phyloP scores from a whole-genome alignment of 768 basidiomycete genomes.

The Clitopilus passeckerianus region DNA sequence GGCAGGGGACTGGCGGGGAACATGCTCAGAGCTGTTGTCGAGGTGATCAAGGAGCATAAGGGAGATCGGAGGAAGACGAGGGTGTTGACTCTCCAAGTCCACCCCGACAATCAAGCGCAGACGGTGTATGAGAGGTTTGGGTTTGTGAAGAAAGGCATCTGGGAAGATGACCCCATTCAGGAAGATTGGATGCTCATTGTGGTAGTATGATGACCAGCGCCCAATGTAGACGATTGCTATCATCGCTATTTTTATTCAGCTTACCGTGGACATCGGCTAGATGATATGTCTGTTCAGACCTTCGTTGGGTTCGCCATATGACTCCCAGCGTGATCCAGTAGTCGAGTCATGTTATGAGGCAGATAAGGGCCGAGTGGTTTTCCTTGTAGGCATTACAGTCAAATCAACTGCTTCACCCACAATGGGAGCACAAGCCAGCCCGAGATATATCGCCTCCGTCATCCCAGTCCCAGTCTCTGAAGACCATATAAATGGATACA shows the following conservation, averaged over 20 bases:
- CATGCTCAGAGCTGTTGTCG: neutral
- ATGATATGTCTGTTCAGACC: neutral
- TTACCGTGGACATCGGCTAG: too few relatives aligned
- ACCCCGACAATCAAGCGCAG: neutral
- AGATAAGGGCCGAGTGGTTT: too few relatives aligned
- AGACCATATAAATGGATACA: slow-evolving; percentile 14
- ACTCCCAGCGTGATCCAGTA: neutral
- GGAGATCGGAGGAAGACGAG: neutral
- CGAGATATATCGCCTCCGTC: slow-evolving; percentile 4
- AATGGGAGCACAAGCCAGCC: neutral
- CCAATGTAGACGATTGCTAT: neutral
- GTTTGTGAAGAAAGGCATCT: slow-evolving; percentile 5
- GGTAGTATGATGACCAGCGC: neutral
- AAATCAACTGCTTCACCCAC: too few relatives aligned
- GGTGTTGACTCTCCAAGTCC: neutral
- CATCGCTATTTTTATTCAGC: neutral
- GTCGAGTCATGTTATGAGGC: neutral
- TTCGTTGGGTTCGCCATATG: neutral
- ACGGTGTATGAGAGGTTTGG: neutral
- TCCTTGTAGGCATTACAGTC: too few relatives aligned
- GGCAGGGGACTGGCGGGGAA: neutral
- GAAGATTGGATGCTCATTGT: slow-evolving; percentile 4
- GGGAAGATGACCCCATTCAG: slow-evolving; percentile 1
- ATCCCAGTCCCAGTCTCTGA: slow-evolving; percentile 16
- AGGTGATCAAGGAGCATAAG: neutral